These are phyloP conservation scores for Penicillium lagena DNA, from an alignment of 495 filamentous ascomycete genomes.

Conservation along the genomic window DNA sequence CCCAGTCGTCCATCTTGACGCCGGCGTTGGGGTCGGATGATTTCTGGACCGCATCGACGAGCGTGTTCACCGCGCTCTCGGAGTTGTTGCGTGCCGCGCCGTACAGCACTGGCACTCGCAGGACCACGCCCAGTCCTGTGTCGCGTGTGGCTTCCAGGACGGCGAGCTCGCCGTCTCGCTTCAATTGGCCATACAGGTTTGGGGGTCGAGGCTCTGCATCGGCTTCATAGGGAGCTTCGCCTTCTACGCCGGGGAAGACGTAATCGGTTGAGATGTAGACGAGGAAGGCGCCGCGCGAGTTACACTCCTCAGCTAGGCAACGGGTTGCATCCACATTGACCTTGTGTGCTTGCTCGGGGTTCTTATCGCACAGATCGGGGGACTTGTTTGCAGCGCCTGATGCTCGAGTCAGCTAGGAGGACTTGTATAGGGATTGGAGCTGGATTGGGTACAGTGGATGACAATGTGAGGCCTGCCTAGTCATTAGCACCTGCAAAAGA, in stretches of 20 bases:
- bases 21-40: constrained; percentile 51
- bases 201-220: constrained; percentile 60
- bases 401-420: constrained; percentile 8
- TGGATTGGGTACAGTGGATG: constrained; percentile 63
- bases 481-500: constrained; percentile 1
- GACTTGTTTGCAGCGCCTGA: constrained; percentile 85
- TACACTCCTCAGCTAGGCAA: constrained; percentile 59
- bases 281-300: constrained; percentile 56
- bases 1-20: constrained; percentile 86
- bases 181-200: constrained; percentile 85
- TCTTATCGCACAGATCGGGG: constrained; percentile 74
- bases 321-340: constrained; percentile 72
- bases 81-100: constrained; percentile 50
- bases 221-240: constrained; percentile 79
- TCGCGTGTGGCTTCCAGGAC: constrained; percentile 54
- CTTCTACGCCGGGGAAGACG: constrained; percentile 74
- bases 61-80: constrained; percentile 78
- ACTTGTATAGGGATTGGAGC: not conserved
- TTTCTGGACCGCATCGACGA: constrained; percentile 69
- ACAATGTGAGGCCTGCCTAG: constrained; percentile 65
- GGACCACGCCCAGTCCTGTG: constrained; percentile 55
- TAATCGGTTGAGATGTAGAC: constrained; percentile 97
- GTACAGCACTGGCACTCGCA: constrained; percentile 87
- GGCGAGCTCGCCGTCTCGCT: constrained; percentile 75
- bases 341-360: constrained; percentile 66